phyloP scores from a whole-genome alignment of 148 eudicot genomes.

The Rhododendron griersonianum region DNA sequence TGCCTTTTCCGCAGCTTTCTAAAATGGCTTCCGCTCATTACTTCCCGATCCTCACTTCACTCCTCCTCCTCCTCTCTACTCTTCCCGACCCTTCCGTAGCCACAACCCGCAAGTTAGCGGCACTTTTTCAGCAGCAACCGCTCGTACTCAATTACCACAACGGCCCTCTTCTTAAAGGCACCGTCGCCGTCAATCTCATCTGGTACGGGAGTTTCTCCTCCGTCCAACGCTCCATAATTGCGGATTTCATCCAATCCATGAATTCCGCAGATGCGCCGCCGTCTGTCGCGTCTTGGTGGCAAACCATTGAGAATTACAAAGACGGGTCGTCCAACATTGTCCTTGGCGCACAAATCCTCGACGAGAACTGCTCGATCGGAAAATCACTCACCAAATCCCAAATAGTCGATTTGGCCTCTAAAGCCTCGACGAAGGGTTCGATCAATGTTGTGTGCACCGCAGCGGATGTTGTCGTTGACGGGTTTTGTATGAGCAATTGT shows the following conservation, averaged over 20 bases:
- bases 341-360: constrained; percentile 34
- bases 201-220: constrained; percentile 48
- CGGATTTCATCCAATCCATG: constrained; percentile 15
- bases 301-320: constrained; percentile 31
- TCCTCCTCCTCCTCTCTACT: background rate
- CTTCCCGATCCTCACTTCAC: background rate
- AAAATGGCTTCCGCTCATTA: background rate
- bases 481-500: constrained; percentile 42
- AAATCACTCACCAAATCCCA: constrained; percentile 28
- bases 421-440: constrained; percentile 7
- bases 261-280: constrained; percentile 16
- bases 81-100: background rate
- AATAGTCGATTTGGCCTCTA: constrained; percentile 18
- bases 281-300: constrained; percentile 44
- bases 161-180: constrained; percentile 38
- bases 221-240: background rate
- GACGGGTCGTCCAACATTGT: constrained; percentile 17
- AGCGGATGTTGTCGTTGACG: constrained; percentile 31
- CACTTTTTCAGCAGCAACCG: constrained; percentile 9
- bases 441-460: constrained; percentile 49
- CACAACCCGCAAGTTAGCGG: background rate
- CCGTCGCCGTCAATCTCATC: constrained; percentile 32
- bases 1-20: background rate
- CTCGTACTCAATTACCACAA: constrained; percentile 37
- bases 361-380: constrained; percentile 32